Base-by-base conservation (phyloP, 1,284 basidiomycete species). In the Lentinula novae-zelandiae region DNA sequence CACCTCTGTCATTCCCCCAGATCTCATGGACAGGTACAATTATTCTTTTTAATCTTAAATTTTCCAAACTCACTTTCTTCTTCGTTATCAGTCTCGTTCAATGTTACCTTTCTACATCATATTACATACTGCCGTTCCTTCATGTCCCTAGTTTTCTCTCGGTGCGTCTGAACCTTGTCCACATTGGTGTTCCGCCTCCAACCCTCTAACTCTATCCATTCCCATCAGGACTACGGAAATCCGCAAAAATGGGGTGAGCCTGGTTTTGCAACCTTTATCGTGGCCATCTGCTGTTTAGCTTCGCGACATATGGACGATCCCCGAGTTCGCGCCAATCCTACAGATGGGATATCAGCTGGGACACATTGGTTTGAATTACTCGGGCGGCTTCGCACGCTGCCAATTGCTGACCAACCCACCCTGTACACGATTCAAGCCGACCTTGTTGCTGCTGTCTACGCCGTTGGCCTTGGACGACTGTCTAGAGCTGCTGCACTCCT, bases 221-320 rank as follows among this genome's bases (percentile, higher is more conserved):
- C 49, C 59, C 51, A 57, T 22, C 66, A 91, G 88, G 93, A 96
- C 73, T 96, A 96, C 69, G 92, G 92, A 53, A 92, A 93, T 66
- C 93, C 93, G 51, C 83, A 85, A 72, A 94, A 94, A 78, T 95
- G 93, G 93, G 91, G 90, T 42, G 93, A 95, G 72, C 92, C 93
- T 17, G 93, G 93, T 5, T 96, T 96, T 67, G 92, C 91, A 22
- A 86, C 92, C 20, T 95, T 95, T 71, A 92, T 95, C 63, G 92
- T 95, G 12, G 84, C 93, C 1, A 82, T 95, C 38, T 96, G 93
- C 71, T 95, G 92, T 65, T 81, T 96, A 2, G 90, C 93, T 0
- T 95, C 92, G 1, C 82, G 93, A 42, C 93, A 96, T 70, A 90
- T 94, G 63, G 93, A 96, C 70, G 93, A 95, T 72, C 87, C 89